A percentile compares a stretch with the other conserved stretches of the same genome.
Conservation (phyloP, 257 asterid species). For the Primulina huaijiensis region DNA sequence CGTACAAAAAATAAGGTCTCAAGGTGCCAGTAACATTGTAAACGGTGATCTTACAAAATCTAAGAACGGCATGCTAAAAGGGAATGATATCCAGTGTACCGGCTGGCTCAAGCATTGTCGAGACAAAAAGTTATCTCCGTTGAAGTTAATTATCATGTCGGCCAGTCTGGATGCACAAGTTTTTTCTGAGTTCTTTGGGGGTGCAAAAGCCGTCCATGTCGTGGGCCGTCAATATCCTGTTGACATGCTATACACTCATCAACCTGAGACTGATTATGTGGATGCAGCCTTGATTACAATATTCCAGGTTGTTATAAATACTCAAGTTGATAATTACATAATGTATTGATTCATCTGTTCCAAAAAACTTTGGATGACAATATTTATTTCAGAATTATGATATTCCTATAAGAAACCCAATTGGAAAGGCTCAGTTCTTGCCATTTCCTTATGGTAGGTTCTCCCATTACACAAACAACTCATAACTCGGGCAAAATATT, state of each 20-base stretch:
- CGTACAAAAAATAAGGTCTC: slow-evolving; percentile 72
- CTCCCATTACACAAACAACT: neutral
- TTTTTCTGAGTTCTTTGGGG: slow-evolving; percentile 83
- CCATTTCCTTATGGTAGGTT: neutral
- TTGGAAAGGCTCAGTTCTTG: slow-evolving; percentile 1
- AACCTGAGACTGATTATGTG: slow-evolving; percentile 85
- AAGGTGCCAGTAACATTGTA: slow-evolving; percentile 30
- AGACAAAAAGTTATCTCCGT: slow-evolving; percentile 54
- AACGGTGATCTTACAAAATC: slow-evolving; percentile 29
- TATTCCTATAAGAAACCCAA: slow-evolving; percentile 7
- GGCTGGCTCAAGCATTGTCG: slow-evolving; percentile 37
- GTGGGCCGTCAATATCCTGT: slow-evolving; percentile 90
- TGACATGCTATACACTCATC: slow-evolving; percentile 65
- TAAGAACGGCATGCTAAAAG: slow-evolving; percentile 34
- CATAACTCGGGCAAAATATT: slow-evolving; percentile 1
- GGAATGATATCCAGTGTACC: slow-evolving; percentile 29
- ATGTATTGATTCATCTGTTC: slow-evolving; percentile 18
- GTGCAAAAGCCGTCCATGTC: slow-evolving; percentile 94
- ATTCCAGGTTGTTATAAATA: slow-evolving; percentile 70
- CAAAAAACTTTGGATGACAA: slow-evolving; percentile 3
- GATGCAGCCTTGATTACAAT: slow-evolving; percentile 90
- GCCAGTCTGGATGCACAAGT: slow-evolving; percentile 90
- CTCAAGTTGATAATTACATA: slow-evolving; percentile 15
- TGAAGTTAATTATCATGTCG: slow-evolving; percentile 89
- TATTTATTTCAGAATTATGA: slow-evolving; percentile 5